These are phyloP conservation scores for Magnaporthiopsis poae DNA, from an alignment of 2,329 filamentous ascomycete genomes.

Conservation along the genomic window DNA sequence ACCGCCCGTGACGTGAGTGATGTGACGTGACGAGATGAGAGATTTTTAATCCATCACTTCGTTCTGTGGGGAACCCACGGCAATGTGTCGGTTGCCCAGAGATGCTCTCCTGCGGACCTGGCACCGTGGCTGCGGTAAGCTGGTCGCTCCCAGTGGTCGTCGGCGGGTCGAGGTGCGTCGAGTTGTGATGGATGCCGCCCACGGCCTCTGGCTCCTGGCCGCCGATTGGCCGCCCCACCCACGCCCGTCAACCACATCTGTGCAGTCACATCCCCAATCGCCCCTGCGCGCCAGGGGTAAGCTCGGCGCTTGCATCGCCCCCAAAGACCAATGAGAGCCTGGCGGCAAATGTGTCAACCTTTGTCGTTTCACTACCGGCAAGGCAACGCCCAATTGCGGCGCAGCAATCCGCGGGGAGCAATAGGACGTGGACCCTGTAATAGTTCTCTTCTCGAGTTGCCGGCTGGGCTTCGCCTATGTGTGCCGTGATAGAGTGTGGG, in stretches of 20 bases:
- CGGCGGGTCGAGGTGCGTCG: neutral
- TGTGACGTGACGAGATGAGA: neutral
- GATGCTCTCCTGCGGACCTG: neutral
- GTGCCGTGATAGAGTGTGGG: neutral
- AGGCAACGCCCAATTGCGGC: constrained; percentile 3
- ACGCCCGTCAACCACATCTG: neutral
- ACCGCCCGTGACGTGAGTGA: neutral
- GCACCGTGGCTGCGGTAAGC: neutral
- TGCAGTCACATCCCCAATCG: constrained; percentile 1
- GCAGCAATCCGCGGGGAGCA: neutral
- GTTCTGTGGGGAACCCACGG: neutral
- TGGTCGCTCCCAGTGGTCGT: neutral
- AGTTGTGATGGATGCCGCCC: neutral
- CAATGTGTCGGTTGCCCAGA: neutral
- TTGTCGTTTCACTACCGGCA: neutral
- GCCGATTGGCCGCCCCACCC: constrained; percentile 2
- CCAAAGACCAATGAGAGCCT: neutral
- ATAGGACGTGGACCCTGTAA: neutral
- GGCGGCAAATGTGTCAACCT: neutral
- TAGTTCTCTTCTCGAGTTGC: neutral
- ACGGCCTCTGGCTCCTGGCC: neutral
- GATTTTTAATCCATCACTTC: neutral
- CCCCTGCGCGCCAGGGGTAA: constrained; percentile 5
- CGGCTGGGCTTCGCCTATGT: neutral
- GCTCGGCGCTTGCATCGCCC: constrained; percentile 3